phyloP scores from a whole-genome alignment of 257 asterid species.

The Thymus quinquecostatus region DNA sequence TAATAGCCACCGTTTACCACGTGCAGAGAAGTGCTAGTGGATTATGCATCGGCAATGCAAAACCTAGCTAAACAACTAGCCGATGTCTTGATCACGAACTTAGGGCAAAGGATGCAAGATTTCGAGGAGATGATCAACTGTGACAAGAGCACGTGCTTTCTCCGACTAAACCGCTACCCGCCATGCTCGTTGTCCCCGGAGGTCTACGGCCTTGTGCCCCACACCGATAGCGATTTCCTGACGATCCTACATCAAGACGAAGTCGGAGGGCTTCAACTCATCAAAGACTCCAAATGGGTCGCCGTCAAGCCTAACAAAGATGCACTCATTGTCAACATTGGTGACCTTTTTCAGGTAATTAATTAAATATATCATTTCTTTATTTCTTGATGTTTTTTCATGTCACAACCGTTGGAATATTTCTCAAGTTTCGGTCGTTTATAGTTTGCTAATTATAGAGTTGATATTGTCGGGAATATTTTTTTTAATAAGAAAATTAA shows the following conservation, averaged over 20 bases:
- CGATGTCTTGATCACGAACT: slow-evolving; percentile 45
- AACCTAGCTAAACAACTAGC: slow-evolving; percentile 52
- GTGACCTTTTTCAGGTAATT: slow-evolving; percentile 79
- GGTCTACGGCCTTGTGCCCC: slow-evolving; percentile 62
- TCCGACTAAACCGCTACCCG: slow-evolving; percentile 65
- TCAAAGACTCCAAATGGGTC: slow-evolving; percentile 72
- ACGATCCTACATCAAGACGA: slow-evolving; percentile 76
- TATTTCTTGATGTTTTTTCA: neutral
- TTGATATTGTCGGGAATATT: slow-evolving; percentile 1
- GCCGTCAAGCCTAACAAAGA: slow-evolving; percentile 61
- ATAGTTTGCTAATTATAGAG: slow-evolving; percentile 4
- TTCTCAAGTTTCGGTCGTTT: neutral
- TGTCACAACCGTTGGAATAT: neutral
- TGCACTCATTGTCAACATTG: slow-evolving; percentile 81
- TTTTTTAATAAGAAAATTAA: neutral
- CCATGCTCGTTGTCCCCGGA: slow-evolving; percentile 43
- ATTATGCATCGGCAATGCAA: slow-evolving; percentile 67
- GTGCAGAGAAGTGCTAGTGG: slow-evolving; percentile 65
- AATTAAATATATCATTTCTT: neutral
- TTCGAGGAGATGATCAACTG: slow-evolving; percentile 43
- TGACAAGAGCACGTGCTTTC: slow-evolving; percentile 60
- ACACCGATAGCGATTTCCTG: slow-evolving; percentile 76
- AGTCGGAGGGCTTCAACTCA: slow-evolving; percentile 78
- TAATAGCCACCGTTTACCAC: neutral
- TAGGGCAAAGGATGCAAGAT: slow-evolving; percentile 34